Percentiles rank a stretch among this genome's conserved stretches.
phyloP scores from a whole-genome alignment of 306 rosid genomes.

The Trifolium repens region DNA sequence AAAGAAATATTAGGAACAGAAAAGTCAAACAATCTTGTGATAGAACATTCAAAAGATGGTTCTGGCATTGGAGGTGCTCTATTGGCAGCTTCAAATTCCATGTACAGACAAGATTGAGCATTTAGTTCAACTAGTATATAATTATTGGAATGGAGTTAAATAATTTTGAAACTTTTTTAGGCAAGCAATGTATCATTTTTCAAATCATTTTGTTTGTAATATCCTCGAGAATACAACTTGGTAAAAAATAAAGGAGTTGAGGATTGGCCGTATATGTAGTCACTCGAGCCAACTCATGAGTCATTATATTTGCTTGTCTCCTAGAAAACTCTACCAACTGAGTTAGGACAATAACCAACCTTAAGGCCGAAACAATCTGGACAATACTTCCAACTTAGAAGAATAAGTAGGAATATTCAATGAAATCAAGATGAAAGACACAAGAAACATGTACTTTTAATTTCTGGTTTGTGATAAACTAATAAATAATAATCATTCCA shows the following conservation, averaged over 20 bases:
- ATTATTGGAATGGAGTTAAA: conserved; percentile 5
- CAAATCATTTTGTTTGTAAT: no score
- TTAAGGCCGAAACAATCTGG: background rate
- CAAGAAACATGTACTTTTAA: no score
- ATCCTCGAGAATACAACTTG: background rate
- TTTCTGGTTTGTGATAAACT: no score
- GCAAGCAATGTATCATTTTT: background rate
- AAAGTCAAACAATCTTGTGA: conserved; percentile 59
- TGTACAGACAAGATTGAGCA: conserved; percentile 49
- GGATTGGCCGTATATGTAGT: background rate
- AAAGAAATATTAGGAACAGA: conserved; percentile 70
- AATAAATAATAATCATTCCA: no score
- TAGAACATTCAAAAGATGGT: conserved; percentile 84
- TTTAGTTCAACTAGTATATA: conserved; percentile 23
- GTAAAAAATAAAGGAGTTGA: background rate
- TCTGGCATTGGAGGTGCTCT: conserved; percentile 97
- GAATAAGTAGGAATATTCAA: no score
- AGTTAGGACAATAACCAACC: background rate
- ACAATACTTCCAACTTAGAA: background rate
- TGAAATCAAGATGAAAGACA: no score
- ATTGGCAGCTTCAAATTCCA: conserved; percentile 92
- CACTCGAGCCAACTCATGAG: background rate
- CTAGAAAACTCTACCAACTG: background rate
- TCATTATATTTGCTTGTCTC: no score
- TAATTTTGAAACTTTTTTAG: no score